Percentiles rank a stretch among this genome's conserved stretches.
Conservation (phyloP, 2,329 filamentous ascomycete genomes). For the Colletotrichum shisoi region DNA sequence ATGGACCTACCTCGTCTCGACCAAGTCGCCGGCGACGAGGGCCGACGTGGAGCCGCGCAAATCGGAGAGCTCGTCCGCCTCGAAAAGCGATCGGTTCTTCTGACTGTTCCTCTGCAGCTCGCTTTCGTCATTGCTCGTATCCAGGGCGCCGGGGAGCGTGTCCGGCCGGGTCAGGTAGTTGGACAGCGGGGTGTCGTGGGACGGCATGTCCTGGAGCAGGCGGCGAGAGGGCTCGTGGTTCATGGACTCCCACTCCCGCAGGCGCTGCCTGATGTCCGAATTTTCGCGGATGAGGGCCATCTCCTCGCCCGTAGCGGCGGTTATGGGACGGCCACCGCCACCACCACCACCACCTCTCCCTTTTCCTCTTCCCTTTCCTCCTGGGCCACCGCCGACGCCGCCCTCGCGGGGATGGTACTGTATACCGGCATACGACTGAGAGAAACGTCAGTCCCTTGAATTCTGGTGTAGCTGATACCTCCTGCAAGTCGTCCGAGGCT, state of each 20-base stretch:
- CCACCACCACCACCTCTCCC: neutral
- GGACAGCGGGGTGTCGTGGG: slow-evolving; percentile 41
- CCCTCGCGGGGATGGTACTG: neutral
- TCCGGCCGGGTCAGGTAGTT: slow-evolving; percentile 52
- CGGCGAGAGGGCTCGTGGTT: slow-evolving; percentile 44
- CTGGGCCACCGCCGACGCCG: neutral
- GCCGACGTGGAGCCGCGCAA: slow-evolving; percentile 47
- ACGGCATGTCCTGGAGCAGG: slow-evolving; percentile 45
- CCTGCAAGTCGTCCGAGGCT: neutral
- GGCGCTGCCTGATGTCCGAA: slow-evolving; percentile 51
- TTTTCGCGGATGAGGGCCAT: slow-evolving; percentile 16
- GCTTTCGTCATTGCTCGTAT: slow-evolving; percentile 41
- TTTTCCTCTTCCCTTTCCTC: slow-evolving; percentile 3
- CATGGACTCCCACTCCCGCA: slow-evolving; percentile 54
- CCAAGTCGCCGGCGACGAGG: slow-evolving; percentile 57
- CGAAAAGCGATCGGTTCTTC: slow-evolving; percentile 46
- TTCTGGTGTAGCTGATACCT: neutral
- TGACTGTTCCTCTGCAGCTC: slow-evolving; percentile 37
- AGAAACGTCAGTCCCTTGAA: neutral
- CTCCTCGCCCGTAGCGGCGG: slow-evolving; percentile 2
- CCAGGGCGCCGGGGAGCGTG: slow-evolving; percentile 41
- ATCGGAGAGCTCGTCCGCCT: slow-evolving; percentile 50
- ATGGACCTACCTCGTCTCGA: slow-evolving; percentile 55
- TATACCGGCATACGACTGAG: neutral
- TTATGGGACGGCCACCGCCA: slow-evolving; percentile 11